Base-by-base conservation (phyloP, 2,329 filamentous ascomycete species). In the Penicillium sp. region DNA sequence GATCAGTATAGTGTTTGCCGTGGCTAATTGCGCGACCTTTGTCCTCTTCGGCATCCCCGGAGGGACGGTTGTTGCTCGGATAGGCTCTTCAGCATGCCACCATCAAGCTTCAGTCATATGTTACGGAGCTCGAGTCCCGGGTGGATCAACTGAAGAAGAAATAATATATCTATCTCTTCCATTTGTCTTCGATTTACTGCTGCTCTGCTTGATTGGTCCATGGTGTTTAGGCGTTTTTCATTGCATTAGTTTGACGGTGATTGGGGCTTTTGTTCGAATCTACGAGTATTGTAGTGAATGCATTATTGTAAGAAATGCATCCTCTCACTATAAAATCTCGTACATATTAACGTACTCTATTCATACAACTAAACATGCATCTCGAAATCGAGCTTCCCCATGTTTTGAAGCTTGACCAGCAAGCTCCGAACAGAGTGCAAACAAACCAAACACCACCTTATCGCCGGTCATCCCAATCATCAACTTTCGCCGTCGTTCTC, bases 51-150 rank as follows among this genome's bases (percentile, higher is more conserved):
- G 35, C 26, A 28, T 40, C 30, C 33, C 38, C 48, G 53, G 58
- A 30, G 45, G 49, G 33, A 33, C 10, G 40, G 14, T 49, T 11
- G 48, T n/a, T 52, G 13, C 19, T 38, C 33, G 49, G 22, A 28
- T 11, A 96, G 93, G 89, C 91, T 67, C 85, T 98, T 52, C 93
- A 97, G 85, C 85, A 88, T 53, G 92, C 93, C 52, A 93, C 96
- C 59, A 89, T 93, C 78, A 87, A 91, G 75, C 86, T 97, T 76
- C 92, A 92, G 79, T 86, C 85, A 65, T 96, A 97, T 76, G 88
- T 97, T 66, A 86, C 88, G 74, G 86, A 86, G 55, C 81, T 98
- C 66, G 94, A 98, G 81, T 86, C 91, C 71, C 93, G 90, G 81
- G 84, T 93, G 69, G 87, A 89, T 68, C 81, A 84, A 63, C 71